These are phyloP conservation scores for Vachellia collinsii DNA, from an alignment of 306 rosid species.

Conservation along the genomic window DNA sequence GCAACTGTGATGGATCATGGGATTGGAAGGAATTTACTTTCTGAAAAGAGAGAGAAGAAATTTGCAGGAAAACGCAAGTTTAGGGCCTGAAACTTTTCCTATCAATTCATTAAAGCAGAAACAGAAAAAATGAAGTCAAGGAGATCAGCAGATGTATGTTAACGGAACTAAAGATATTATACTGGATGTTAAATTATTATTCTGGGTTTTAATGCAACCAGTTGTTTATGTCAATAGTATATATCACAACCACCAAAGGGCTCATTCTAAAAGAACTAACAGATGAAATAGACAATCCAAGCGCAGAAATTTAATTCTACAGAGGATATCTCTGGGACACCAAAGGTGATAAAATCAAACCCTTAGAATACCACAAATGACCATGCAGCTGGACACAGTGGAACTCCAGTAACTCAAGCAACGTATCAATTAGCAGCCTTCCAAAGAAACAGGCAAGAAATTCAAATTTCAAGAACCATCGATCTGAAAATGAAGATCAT, in stretches of 20 bases:
- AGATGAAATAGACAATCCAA: conserved; percentile 26
- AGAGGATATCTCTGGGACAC: background rate
- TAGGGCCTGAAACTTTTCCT: conserved; percentile 32
- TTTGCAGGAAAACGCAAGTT: conserved; percentile 42
- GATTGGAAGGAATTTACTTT: conserved; percentile 55
- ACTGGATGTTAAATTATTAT: conserved; percentile 10
- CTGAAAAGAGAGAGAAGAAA: conserved; percentile 26
- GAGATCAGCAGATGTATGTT: conserved; percentile 1
- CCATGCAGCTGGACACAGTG: too few relatives aligned
- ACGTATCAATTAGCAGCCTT: background rate
- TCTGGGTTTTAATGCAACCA: conserved; percentile 1
- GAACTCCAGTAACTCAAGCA: background rate
- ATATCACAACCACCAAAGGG: background rate
- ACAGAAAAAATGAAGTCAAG: conserved; percentile 11
- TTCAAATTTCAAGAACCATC: background rate
- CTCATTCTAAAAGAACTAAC: conserved; percentile 12
- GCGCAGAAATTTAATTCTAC: conserved; percentile 8
- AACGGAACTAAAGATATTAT: conserved; percentile 11
- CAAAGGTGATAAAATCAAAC: conserved; percentile 10
- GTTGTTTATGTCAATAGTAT: background rate
- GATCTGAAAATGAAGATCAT: background rate
- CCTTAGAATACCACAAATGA: background rate
- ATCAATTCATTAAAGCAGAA: conserved; percentile 16
- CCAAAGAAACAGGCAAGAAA: background rate
- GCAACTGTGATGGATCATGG: conserved; percentile 56